These are phyloP conservation scores for Cornus kousa DNA, from an alignment of 148 eudicot species.

Conservation along the genomic window DNA sequence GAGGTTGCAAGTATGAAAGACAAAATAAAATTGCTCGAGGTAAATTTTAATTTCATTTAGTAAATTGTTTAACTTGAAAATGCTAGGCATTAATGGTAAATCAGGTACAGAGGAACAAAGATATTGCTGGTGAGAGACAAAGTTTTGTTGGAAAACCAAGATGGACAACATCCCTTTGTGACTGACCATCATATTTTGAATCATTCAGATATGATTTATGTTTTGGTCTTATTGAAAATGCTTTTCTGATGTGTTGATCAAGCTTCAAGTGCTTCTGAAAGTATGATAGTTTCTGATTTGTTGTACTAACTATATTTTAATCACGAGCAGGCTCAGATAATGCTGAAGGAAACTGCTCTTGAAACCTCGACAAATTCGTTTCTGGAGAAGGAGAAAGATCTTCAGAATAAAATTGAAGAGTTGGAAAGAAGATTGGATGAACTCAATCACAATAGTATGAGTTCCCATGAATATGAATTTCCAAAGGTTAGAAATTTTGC, in stretches of 20 bases:
- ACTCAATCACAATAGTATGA: constrained; percentile 29
- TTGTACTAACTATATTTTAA: constrained; percentile 2
- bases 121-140: background rate
- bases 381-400: constrained; percentile 67
- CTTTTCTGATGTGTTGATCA: background rate
- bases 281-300: background rate
- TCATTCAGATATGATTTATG: background rate
- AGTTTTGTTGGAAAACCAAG: background rate
- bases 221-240: background rate
- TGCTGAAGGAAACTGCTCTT: constrained; percentile 66
- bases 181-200: background rate
- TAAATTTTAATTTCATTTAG: constrained; percentile 20
- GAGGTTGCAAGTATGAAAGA: constrained; percentile 61
- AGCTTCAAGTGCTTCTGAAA: background rate
- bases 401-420: constrained; percentile 57
- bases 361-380: constrained; percentile 67
- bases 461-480: constrained; percentile 12
- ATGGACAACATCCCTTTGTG: background rate
- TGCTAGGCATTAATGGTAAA: background rate
- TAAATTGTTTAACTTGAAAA: background rate
- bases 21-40: constrained; percentile 73
- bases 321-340: constrained; percentile 56
- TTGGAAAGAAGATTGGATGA: constrained; percentile 54
- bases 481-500: constrained; percentile 32
- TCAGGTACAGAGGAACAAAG: background rate